Evolutionary conservation across 805 yeast species (phyloP), one percentile per base, ranked within the genome.

Genomic region (Yarrowia divulgata): DNA sequence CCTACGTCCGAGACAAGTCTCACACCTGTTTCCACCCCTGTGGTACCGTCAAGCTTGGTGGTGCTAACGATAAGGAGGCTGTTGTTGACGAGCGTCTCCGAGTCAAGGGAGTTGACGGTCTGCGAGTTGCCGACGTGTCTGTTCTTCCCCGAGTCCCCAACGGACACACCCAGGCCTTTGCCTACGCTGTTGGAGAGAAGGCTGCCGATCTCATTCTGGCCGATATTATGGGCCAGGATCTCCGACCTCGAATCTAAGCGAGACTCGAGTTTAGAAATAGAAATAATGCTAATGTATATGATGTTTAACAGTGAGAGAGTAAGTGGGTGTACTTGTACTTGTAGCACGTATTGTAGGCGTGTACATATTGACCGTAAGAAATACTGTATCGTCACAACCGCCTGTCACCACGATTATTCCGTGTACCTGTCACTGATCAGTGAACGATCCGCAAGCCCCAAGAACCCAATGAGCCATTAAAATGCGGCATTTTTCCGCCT

Each of bases 1-100:
- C 73, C 62, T 76, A 76, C 48, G 78, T 77, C 37, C 72, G 77
- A 48, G 75, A 76, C 62, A 74, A 77, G 54, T 75, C 76, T 32
- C 79, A 77, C 67, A 77, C 79, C 23, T 77, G 77, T 16, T 77
- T 76, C 75, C 79, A 77, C 67, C 79, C 79, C 40, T 76, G 78
- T 42, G 79, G 79, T 62, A 77, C 79, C 35, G 70, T 71, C 67
- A 70, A 73, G 69, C 71, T 73, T 69, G 72, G 74, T 34, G 73
- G 72, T 60, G 63, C 68, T 37, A 39, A 46, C 37, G 58, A 52
- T n/a, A 73, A 72, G 54, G 70, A 69, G 46, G 32, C 72, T 23
- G 78, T 77, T 70, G 79, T 77, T 16, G 78, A 76, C 67, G 75
- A 78, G 50, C 57, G 72, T n/a, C 75, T 77, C 55, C 73, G 71